A percentile compares a stretch with the other conserved stretches of the same genome.
phyloP scores from a whole-genome alignment of 2,329 filamentous ascomycete species.

The Colletotrichum zoysiae region DNA sequence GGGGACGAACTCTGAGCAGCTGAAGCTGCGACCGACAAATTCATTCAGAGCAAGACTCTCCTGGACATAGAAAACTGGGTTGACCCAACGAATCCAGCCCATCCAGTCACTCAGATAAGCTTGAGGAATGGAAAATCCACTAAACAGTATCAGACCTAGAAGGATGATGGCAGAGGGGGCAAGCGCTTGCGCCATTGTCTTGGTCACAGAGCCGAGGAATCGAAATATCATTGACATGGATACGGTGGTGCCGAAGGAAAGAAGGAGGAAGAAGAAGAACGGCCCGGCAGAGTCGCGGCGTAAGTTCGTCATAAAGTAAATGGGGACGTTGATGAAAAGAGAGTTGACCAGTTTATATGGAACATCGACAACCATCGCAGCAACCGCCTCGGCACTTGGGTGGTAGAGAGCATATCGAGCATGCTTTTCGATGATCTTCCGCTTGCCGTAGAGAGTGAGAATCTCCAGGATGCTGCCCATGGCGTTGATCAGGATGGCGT shows the following conservation, averaged over 20 bases:
- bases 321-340: constrained; percentile 69
- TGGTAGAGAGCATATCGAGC: constrained; percentile 50
- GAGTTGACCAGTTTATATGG: constrained; percentile 58
- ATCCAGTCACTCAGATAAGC: constrained; percentile 54
- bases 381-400: constrained; percentile 43
- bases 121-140: constrained; percentile 62
- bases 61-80: constrained; percentile 69
- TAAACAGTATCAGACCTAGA: constrained; percentile 66
- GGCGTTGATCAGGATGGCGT: constrained; percentile 67
- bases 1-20: constrained; percentile 43
- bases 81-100: constrained; percentile 69
- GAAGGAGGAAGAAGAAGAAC: constrained; percentile 67
- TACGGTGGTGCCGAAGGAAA: constrained; percentile 61
- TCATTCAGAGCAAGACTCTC: constrained; percentile 78
- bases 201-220: constrained; percentile 61
- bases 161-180: constrained; percentile 65
- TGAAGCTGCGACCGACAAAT: constrained; percentile 63
- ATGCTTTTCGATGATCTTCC: constrained; percentile 48
- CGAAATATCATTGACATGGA: constrained; percentile 65
- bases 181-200: constrained; percentile 65
- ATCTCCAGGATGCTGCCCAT: constrained; percentile 54
- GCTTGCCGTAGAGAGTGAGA: constrained; percentile 44
- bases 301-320: constrained; percentile 76
- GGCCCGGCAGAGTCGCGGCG: constrained; percentile 62
- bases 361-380: constrained; percentile 25